Base-by-base conservation (phyloP, 306 rosid genomes). In the Alnus rubra region DNA sequence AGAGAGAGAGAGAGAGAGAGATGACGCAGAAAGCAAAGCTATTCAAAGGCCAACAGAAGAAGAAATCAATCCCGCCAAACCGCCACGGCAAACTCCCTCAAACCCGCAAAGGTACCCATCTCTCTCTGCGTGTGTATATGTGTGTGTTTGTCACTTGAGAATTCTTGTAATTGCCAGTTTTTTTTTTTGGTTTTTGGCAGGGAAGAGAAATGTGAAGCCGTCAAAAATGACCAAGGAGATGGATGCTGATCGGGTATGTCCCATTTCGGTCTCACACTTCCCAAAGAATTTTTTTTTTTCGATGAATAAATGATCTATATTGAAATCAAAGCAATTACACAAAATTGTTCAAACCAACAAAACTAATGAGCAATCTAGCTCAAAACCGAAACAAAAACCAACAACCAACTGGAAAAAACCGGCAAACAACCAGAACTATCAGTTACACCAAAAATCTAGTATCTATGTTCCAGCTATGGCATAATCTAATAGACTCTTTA, bases 181-280 rank as follows among this genome's bases (percentile, higher is more conserved):
- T 3, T 82, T 92, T 89, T 94, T 74, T 28, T 16, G 9, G 19
- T 2, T 11, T 23, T 73, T 16, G 28, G 11, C 78, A 90, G 98
- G 98, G 70, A 94, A 85, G 89, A 88, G 92, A 81, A 73, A 58
- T 50, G 78, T 94, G 37, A 94, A 94, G 88, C 97, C 98, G 1
- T 77, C 89, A 0, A 94, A 89, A 81, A 31, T 77, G 63, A 83
- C 97, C 15, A 84, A 85, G 75, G 98, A 89, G 3, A 92, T 94
- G 97, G 95, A 94, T 68, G 49, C 88, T n/a, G 97, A 94, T 81
- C 91, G 94, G 44, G 98, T 94, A 84, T 81, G 93, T 78, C 62
- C 47, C 30, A 18, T 53, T 35, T 70, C 59, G 4, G 51, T 71
- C 13, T 39, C 23, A 14, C 47, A 12, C 48, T 35, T 37, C 6